Base-by-base conservation (phyloP, 225 moss, liverwort and hornwort species). In the Asterella californica region DNA sequence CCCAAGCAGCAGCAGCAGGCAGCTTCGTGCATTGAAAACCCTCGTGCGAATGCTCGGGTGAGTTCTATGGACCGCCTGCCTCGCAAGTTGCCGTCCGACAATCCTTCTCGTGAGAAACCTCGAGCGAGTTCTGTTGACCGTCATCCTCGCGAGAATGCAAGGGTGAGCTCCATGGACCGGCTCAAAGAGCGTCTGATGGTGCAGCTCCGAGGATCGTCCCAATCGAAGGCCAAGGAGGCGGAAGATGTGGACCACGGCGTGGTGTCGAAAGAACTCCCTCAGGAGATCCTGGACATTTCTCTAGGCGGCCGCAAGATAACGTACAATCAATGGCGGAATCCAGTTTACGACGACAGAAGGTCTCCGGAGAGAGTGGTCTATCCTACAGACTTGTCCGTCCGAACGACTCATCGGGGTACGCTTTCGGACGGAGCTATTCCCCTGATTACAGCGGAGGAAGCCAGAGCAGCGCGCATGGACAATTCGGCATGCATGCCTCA, bases 311-410 rank as follows among this genome's bases (percentile, higher is more conserved):
- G 81, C 42, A 83, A 27, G 47, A 74, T 74, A 15, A 71, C 73
- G 15, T 83, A 83, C 57, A 78, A 86, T 76, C 86, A 83, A 64
- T 83, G 86, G 83, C 81, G 86, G 45, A 86, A 83, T n/a, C 83
- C 86, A 68, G 80, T 86, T 60, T 83, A 83, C 32, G 83, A 86
- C 42, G 74, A 69, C 14, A 66, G 68, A 10, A 79, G 76, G 32
- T 85, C 85, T 6, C 85, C 82, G 33, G 80, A 83, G 75, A 78
- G 64, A 25, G 73, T 77, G 22, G 1, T 55, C 9, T 77, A n/a
- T 38, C 78, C 63, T 4, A 78, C 78, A 2, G 78, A 78, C 25
- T 21, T 78, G 65, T 78, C 78, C 17, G 33, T 78, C 7, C 27
- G 48, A 57, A 33, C 70, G 59, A 77, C 54, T 4, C 69, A 70